A percentile compares a stretch with the other conserved stretches of the same genome.
Evolutionary conservation across 371 early-diverging fungal genomes (phyloP).

Genomic region (Fennellomyces sp.): DNA sequence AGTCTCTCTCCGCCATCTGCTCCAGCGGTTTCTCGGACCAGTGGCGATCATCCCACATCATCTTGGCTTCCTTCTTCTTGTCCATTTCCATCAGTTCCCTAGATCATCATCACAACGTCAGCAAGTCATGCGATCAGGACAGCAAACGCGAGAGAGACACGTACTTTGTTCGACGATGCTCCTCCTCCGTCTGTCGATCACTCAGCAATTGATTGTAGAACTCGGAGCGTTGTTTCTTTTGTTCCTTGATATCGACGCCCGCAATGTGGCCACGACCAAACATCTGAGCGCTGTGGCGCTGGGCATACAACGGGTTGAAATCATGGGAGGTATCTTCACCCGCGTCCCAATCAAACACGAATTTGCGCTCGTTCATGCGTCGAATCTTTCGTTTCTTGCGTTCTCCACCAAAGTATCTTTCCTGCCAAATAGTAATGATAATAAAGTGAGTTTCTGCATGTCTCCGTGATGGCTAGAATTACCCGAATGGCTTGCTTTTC

Average conservation of each 20-base stretch:
- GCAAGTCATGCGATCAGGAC: background rate
- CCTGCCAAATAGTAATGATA: constrained; percentile 35
- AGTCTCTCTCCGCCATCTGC: constrained; percentile 96
- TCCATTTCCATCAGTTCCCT: constrained; percentile 71
- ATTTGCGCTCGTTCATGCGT: constrained; percentile 88
- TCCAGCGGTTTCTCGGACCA: constrained; percentile 92
- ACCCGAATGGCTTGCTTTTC: constrained; percentile 55
- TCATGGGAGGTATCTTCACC: constrained; percentile 94
- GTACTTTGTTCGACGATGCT: constrained; percentile 67
- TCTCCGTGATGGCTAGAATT: background rate
- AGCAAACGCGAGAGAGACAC: background rate
- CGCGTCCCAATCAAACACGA: constrained; percentile 97
- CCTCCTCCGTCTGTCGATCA: constrained; percentile 71
- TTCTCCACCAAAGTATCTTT: constrained; percentile 90
- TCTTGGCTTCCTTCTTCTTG: constrained; percentile 67
- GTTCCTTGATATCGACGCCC: constrained; percentile 85
- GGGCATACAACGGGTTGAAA: constrained; percentile 86
- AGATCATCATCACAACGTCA: constrained; percentile 1
- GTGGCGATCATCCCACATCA: constrained; percentile 86
- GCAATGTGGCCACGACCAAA: constrained; percentile 94
- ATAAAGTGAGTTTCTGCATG: background rate
- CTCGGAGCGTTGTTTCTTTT: constrained; percentile 65
- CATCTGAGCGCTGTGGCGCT: constrained; percentile 80
- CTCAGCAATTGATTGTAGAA: constrained; percentile 73
- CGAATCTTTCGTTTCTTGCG: constrained; percentile 77